Base-by-base conservation (phyloP, 1,284 basidiomycete genomes). In the Mycena sp. region DNA sequence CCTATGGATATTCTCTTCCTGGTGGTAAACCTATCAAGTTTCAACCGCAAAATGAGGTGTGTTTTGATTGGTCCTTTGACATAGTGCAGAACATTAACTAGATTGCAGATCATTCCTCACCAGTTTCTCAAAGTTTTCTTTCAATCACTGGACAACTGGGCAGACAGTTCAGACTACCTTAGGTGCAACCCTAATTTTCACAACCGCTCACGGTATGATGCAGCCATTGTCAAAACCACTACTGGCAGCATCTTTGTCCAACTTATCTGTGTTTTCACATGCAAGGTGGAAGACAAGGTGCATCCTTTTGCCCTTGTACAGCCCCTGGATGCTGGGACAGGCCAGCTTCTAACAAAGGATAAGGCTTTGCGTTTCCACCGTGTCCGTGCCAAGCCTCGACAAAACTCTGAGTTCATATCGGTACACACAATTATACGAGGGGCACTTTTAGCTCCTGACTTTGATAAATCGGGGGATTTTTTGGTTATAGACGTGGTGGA, bases 381-480 rank as follows among this genome's bases (percentile, higher is more conserved):
- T 2, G 41, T 63, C 5, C 48, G 55, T 4, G 61, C 46, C 6
- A 62, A 40, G 28, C 26, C 40, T 0, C 19, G 41, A 11, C 32
- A 40, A 19, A 32, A 4, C 0, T 52, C 41, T 0, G 61, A 63
- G 48, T 63, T 63, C 38, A 58, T 63, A 4, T 37, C 55, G 0
- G 55, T 63, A 1, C 61, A 45, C 1, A 51, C 61, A 12, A 58
- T 63, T 16, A 32, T 63, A 28, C 49, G 61, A 3, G 61, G 61
- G 7, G 55, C 40, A 21, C 23, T 63, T 0, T 21, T 63, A 19
- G 61, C 37, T 14, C 55, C 55, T 6, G 56, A 28, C n/a, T 58
- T 40, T 32, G 56, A 40, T 11, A 40, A 32, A 16, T 4, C 26
- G 2, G 41, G 41, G 1, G 56, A 58, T 21, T 50, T 26, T 26